Base-by-base conservation (phyloP, 2,329 filamentous ascomycete species). In the Fusarium sp. region DNA sequence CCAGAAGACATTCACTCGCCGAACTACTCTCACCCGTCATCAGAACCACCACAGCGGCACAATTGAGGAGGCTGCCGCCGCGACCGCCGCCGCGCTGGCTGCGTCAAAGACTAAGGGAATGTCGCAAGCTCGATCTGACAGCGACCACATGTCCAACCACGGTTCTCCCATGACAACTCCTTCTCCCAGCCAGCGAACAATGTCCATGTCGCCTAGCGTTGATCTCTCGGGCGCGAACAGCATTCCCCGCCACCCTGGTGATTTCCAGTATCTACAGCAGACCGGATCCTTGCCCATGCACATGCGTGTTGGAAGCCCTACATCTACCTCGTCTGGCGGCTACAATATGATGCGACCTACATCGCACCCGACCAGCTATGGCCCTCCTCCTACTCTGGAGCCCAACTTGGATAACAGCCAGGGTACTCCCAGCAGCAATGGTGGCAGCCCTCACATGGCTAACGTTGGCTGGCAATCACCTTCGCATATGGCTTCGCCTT, bases 41-140 rank as follows among this genome's bases (percentile, higher is more conserved):
- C 94, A 98, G 81, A 97, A 97, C 74, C 93, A 97, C 75, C 96
- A 98, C 79, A 97, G 92, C 21, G 96, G 95, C 43, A 98, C 94
- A 0, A 92, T 98, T 18, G 95, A 98, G 79, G 95, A 98, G 79
- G 93, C 95, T 11, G 94, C 94, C 4, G 93, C 90, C 5, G 93
- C 94, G 7, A 97, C 94, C 1, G 94, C 93, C 34, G 94, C 94
- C 43, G 94, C 93, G 53, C 84, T 98, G 71, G 93, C 94, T 3
- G 83, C 83, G 21, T 80, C 82, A 42, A 82, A 81, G 55, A 75
- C 74, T 18, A 83, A 80, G 65, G 80, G 79, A 43, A 78, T 80
- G 28, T 75, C 75, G 53, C 79, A 88, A 65, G 80, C 86, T 66
- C 88, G 89, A 43, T 93, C 91, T 3, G 91, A 93, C 62, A 90